These are phyloP conservation scores for Pyrenula aspistea DNA, from an alignment of 495 filamentous ascomycete species.

Conservation along the genomic window DNA sequence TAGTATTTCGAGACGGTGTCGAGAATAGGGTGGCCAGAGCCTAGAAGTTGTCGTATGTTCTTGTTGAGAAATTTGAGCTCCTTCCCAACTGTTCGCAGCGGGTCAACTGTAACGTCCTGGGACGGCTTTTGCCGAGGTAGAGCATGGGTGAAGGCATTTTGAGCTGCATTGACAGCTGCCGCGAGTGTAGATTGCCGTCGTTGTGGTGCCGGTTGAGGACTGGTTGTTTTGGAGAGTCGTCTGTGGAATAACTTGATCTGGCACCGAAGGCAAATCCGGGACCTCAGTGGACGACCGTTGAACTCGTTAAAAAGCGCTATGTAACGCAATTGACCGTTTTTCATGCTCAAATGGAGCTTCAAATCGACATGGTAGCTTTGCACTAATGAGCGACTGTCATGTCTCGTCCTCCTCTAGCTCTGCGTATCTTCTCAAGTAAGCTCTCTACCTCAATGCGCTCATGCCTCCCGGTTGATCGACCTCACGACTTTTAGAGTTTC, in stretches of 20 bases:
- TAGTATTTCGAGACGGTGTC: conserved; percentile 98
- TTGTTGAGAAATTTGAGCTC: conserved; percentile 90
- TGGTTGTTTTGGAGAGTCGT: neutral
- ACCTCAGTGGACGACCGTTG: neutral
- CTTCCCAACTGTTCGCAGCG: conserved; percentile 73
- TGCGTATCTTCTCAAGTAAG: neutral
- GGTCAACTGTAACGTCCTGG: conserved; percentile 55
- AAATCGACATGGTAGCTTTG: neutral
- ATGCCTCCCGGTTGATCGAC: neutral
- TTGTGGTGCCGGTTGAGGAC: neutral
- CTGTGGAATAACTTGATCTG: neutral
- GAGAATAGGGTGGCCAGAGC: conserved; percentile 83
- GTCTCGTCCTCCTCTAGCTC: neutral
- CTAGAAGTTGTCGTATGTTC: conserved; percentile 77
- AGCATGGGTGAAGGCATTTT: conserved; percentile 62
- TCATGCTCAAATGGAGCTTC: neutral
- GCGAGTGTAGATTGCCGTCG: conserved; percentile 41
- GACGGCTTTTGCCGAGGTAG: conserved; percentile 40
- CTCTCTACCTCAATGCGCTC: neutral
- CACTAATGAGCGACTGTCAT: neutral
- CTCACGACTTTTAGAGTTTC: neutral
- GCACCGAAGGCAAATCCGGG: neutral
- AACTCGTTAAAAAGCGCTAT: neutral
- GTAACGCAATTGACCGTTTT: neutral
- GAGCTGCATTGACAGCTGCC: conserved; percentile 65